Conservation (phyloP, 441 rosid genomes). For the Metrosideros polymorpha region DNA sequence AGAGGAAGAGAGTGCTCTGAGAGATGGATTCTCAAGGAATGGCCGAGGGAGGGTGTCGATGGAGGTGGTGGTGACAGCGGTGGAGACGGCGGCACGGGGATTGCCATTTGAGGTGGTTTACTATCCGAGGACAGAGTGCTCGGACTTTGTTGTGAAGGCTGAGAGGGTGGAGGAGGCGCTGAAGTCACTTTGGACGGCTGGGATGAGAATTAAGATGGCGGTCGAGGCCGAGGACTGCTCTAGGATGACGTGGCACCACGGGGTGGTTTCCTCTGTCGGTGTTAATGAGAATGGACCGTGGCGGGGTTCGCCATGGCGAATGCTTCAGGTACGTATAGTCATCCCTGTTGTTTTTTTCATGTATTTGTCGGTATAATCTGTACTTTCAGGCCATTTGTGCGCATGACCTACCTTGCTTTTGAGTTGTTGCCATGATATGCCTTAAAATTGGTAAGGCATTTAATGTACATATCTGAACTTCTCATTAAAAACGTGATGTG, state of each 20-base stretch:
- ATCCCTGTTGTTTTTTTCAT: neutral
- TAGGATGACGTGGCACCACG: slow-evolving; percentile 66
- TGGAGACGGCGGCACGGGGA: slow-evolving; percentile 41
- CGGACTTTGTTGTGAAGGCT: slow-evolving; percentile 69
- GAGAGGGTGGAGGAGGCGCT: slow-evolving; percentile 65
- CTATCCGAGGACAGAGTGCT: slow-evolving; percentile 59
- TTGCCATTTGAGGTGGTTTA: slow-evolving; percentile 64
- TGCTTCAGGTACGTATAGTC: slow-evolving; percentile 51
- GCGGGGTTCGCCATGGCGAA: slow-evolving; percentile 85
- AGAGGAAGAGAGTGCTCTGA: neutral
- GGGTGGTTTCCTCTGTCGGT: slow-evolving; percentile 34
- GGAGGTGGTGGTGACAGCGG: slow-evolving; percentile 44
- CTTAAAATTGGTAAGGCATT: neutral
- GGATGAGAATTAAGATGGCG: slow-evolving; percentile 72
- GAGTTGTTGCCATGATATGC: neutral
- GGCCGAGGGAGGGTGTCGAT: slow-evolving; percentile 35
- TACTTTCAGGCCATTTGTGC: neutral
- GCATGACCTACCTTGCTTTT: neutral
- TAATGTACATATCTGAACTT: neutral
- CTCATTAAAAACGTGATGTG: neutral
- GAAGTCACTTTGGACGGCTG: slow-evolving; percentile 35
- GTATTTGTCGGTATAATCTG: neutral
- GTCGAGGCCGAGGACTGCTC: slow-evolving; percentile 79
- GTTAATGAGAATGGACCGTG: slow-evolving; percentile 38
- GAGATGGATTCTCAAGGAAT: slow-evolving; percentile 18